Percentiles rank a stretch among this genome's conserved stretches.
Conservation (phyloP, 2,329 filamentous ascomycete species). For the Rutstroemia sydowiana region DNA sequence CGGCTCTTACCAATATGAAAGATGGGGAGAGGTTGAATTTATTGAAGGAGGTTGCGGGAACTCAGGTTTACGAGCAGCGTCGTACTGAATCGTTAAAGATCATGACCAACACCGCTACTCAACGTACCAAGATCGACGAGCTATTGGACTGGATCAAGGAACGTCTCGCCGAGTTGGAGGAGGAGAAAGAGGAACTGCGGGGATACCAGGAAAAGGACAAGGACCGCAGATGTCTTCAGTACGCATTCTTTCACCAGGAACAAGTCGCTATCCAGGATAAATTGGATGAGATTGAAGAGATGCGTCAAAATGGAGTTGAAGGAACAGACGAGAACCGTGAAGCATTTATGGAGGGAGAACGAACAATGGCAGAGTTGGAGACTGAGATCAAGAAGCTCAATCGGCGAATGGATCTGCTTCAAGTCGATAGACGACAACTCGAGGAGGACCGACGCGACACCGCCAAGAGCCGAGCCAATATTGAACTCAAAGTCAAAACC, state of each 20-base stretch:
- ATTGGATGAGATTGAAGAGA: slow-evolving; percentile 76
- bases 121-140: slow-evolving; percentile 90
- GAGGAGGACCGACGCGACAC: slow-evolving; percentile 84
- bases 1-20: slow-evolving; percentile 96
- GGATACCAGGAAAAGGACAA: slow-evolving; percentile 93
- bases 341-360: slow-evolving; percentile 70
- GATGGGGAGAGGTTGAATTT: slow-evolving; percentile 83
- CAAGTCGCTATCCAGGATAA: slow-evolving; percentile 71
- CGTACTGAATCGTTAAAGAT: slow-evolving; percentile 90
- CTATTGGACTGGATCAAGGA: slow-evolving; percentile 87
- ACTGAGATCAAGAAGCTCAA: slow-evolving; percentile 71
- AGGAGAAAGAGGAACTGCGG: slow-evolving; percentile 92
- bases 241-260: slow-evolving; percentile 87
- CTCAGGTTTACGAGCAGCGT: slow-evolving; percentile 90
- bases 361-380: slow-evolving; percentile 69
- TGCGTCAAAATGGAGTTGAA: slow-evolving; percentile 74
- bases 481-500: slow-evolving; percentile 76
- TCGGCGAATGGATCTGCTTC: slow-evolving; percentile 76
- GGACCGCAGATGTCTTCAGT: slow-evolving; percentile 85
- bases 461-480: slow-evolving; percentile 72
- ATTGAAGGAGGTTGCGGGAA: slow-evolving; percentile 96
- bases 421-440: slow-evolving; percentile 76
- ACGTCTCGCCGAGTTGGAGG: slow-evolving; percentile 79
- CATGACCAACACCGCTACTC: slow-evolving; percentile 93
- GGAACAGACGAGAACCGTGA: slow-evolving; percentile 75